phyloP scores from a whole-genome alignment of 768 basidiomycete species.

The Krasilnikovozyma curviuscula region DNA sequence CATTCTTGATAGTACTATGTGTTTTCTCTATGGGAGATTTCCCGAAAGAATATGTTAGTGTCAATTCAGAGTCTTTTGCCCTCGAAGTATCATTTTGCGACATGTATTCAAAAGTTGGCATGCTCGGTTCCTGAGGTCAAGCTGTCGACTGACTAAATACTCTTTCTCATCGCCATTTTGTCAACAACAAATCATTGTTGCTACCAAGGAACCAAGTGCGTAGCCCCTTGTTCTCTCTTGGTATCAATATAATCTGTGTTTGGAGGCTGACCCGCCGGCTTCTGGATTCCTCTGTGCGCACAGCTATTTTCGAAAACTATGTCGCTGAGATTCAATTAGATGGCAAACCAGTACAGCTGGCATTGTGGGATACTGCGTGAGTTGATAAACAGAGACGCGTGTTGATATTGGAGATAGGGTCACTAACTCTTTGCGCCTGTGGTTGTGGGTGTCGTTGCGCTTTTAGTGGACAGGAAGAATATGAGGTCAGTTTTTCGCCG shows the following conservation, averaged over 20 bases:
- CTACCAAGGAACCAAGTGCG: slow-evolving; percentile 28
- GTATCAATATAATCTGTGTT: too few species aligned
- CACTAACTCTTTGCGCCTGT: too few species aligned
- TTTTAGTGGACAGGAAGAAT: slow-evolving; percentile 13
- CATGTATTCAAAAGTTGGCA: not conserved
- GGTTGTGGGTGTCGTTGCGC: too few species aligned
- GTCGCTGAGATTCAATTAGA: slow-evolving; percentile 96
- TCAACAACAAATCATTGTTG: not conserved
- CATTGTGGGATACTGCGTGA: slow-evolving; percentile 98
- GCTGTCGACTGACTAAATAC: not conserved
- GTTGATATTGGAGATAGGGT: too few species aligned
- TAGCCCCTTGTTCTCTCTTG: slow-evolving; percentile 7
- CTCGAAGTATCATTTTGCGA: not conserved
- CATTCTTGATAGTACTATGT: slow-evolving; percentile 39
- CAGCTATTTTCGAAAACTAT: slow-evolving; percentile 95
- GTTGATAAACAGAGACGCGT: too few species aligned
- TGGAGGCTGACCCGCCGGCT: too few species aligned
- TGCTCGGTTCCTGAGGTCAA: not conserved
- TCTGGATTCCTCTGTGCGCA: slow-evolving; percentile 4
- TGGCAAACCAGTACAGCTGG: slow-evolving; percentile 90
- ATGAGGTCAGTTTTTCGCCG: slow-evolving; percentile 5
- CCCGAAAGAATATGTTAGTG: slow-evolving; percentile 58
- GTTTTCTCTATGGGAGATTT: slow-evolving; percentile 89
- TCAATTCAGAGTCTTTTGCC: not conserved
- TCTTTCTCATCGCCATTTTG: not conserved